A percentile compares a stretch with the other conserved stretches of the same genome.
phyloP scores from a whole-genome alignment of 1,284 basidiomycete species.

The Coniferiporia weirii region DNA sequence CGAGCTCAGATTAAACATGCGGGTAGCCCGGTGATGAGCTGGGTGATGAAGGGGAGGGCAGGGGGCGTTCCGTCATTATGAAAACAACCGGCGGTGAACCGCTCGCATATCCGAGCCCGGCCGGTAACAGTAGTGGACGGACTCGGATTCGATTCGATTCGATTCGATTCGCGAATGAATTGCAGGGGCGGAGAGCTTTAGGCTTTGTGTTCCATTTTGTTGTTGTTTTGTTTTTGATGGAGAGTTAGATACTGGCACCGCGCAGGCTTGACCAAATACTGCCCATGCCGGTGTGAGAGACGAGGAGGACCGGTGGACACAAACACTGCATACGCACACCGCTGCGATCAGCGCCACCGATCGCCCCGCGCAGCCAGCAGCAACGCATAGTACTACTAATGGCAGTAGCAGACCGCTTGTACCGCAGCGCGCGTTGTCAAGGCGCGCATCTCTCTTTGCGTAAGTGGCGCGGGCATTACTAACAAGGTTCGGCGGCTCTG shows the following conservation, averaged over 20 bases:
- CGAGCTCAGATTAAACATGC: not conserved
- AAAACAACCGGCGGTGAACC: not conserved
- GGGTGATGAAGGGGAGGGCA: not conserved
- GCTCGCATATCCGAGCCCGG: not conserved
- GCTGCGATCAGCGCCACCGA: not conserved
- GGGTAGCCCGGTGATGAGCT: not conserved
- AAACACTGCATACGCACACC: not conserved
- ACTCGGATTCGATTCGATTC: too few species aligned
- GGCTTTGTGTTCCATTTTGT: too few species aligned
- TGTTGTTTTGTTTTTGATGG: too few species aligned
- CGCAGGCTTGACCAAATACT: too few species aligned
- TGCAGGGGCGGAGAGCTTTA: too few species aligned
- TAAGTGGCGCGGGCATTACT: not conserved
- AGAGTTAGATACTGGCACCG: too few species aligned
- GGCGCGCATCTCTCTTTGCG: not conserved
- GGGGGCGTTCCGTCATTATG: too few species aligned
- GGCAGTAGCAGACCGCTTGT: not conserved
- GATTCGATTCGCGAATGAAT: too few species aligned
- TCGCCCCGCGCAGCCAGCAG: not conserved
- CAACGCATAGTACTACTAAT: too few species aligned
- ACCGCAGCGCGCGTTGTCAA: not conserved
- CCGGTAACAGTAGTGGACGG: not conserved
- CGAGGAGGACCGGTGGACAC: too few species aligned
- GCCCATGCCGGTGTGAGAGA: too few species aligned
- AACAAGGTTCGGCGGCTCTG: too few species aligned